A percentile compares a stretch with the other conserved stretches of the same genome.
phyloP scores from a whole-genome alignment of 352 stramenopile species.

The Phytophthora sansomeana region DNA sequence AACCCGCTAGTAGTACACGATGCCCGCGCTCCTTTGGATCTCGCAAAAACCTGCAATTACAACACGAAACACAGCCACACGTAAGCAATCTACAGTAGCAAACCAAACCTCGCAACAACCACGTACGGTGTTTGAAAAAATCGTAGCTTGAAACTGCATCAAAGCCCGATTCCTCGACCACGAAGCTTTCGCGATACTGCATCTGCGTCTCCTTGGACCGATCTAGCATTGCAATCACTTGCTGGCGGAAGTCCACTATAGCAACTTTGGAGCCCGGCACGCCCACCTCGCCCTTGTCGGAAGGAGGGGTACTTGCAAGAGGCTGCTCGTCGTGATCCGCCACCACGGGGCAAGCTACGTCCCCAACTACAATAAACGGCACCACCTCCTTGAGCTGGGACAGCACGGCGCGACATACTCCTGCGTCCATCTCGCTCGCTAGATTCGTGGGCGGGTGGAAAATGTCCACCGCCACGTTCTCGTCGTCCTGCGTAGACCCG shows the following conservation, averaged over 20 bases:
- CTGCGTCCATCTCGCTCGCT: constrained; percentile 52
- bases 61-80: not conserved
- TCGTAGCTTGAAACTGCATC: constrained; percentile 63
- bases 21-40: constrained; percentile 28
- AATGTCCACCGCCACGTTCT: constrained; percentile 36
- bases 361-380: constrained; percentile 62
- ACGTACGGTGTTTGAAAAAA: constrained; percentile 80
- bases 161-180: constrained; percentile 56
- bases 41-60: constrained; percentile 38
- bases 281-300: constrained; percentile 10
- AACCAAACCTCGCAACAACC: not conserved
- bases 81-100: not conserved
- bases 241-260: constrained; percentile 58
- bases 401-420: constrained; percentile 58
- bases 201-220: constrained; percentile 55
- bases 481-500: constrained; percentile 12
- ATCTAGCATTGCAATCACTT: constrained; percentile 60
- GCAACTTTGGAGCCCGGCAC: constrained; percentile 19
- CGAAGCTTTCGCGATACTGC: constrained; percentile 58
- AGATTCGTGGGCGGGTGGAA: constrained; percentile 55
- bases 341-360: constrained; percentile 66
- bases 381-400: constrained; percentile 62
- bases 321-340: constrained; percentile 29
- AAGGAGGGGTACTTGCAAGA: not conserved
- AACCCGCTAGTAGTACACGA: constrained; percentile 44